Percentiles rank a stretch among this genome's conserved stretches.
phyloP scores from a whole-genome alignment of 768 basidiomycete species.

The Collybia nuda region DNA sequence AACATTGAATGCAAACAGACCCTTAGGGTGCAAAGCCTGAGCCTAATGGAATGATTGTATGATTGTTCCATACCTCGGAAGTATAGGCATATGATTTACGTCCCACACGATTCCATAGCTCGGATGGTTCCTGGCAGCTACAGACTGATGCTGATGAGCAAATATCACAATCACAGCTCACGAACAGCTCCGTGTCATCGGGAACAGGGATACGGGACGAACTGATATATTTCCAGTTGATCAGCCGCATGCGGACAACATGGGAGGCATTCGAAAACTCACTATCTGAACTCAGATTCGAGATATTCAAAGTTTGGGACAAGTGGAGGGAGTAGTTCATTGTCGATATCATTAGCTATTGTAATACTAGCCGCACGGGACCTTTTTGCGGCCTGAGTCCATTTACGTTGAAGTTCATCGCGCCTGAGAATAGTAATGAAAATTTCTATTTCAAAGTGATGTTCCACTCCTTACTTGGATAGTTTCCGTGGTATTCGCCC shows the following conservation, averaged over 20 bases:
- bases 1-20: constrained; percentile 45
- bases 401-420: constrained; percentile 27
- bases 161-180: constrained; percentile 41
- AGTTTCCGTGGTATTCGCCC: too few relatives aligned
- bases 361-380: constrained; percentile 30
- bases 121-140: constrained; percentile 47
- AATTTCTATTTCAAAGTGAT: too few relatives aligned
- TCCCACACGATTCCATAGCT: constrained; percentile 28
- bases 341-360: constrained; percentile 40
- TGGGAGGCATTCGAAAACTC: constrained; percentile 17
- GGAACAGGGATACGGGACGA: constrained; percentile 9
- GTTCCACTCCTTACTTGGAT: too few relatives aligned
- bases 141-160: constrained; percentile 37
- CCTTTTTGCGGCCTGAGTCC: constrained; percentile 26
- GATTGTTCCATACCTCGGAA: constrained; percentile 25
- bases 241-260: background rate
- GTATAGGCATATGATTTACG: constrained; percentile 42
- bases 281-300: constrained; percentile 53
- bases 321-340: constrained; percentile 44
- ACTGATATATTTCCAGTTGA: constrained; percentile 4
- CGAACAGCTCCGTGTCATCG: constrained; percentile 31
- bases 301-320: constrained; percentile 47
- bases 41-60: background rate
- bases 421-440: constrained; percentile 14
- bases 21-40: constrained; percentile 29